Conservation (phyloP, 371 early-diverging fungal species). For the Sporodiniella umbellata region DNA sequence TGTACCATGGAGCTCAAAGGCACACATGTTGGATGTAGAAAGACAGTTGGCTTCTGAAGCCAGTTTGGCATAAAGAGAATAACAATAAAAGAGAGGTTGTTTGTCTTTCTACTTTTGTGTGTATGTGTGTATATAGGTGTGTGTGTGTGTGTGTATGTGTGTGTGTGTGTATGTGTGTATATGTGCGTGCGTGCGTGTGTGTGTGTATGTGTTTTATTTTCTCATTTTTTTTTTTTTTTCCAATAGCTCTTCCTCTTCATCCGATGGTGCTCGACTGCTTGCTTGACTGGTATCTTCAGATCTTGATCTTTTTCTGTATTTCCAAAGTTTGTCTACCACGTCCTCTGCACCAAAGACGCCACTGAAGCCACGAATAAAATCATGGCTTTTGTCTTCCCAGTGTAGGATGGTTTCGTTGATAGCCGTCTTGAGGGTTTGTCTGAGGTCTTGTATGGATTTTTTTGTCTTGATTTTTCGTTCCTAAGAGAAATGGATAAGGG, state of each 20-base stretch:
- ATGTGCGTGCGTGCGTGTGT: too few relatives aligned
- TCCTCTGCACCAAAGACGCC: conserved; percentile 64
- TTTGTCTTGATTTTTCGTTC: conserved; percentile 73
- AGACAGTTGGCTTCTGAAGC: conserved; percentile 11
- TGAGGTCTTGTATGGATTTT: conserved; percentile 62
- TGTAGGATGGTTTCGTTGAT: conserved; percentile 55
- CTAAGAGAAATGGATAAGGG: conserved; percentile 24
- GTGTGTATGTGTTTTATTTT: too few relatives aligned
- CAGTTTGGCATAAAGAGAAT: conserved; percentile 7
- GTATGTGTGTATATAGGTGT: too few relatives aligned
- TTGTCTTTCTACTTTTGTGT: too few relatives aligned
- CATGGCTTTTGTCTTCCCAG: conserved; percentile 72
- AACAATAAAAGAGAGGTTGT: not conserved
- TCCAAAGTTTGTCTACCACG: conserved; percentile 44
- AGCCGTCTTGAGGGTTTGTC: conserved; percentile 62
- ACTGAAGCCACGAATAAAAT: conserved; percentile 66
- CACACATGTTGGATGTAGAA: conserved; percentile 9
- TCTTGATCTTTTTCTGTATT: conserved; percentile 16
- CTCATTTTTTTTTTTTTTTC: not conserved
- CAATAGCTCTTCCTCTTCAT: conserved; percentile 12
- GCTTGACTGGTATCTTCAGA: conserved; percentile 21
- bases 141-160: too few relatives aligned
- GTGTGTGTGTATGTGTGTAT: too few relatives aligned
- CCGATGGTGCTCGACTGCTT: conserved; percentile 20
- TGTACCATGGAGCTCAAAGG: conserved; percentile 21